Evolutionary conservation across 352 stramenopile species (phyloP).

Genomic region (Pythium volutum): DNA sequence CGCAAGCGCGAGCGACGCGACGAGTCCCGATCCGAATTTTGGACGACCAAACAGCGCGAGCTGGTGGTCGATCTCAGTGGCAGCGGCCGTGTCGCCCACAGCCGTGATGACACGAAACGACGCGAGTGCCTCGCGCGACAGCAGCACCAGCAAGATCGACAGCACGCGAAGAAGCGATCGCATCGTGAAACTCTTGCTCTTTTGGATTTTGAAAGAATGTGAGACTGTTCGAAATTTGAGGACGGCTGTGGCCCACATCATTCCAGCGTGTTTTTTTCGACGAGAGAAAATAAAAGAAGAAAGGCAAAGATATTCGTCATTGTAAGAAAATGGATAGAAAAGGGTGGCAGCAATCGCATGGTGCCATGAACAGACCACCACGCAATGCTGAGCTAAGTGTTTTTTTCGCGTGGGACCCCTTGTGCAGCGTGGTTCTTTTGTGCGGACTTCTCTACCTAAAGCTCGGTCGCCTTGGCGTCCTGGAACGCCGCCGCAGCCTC

Average conservation of each 20-base stretch:
- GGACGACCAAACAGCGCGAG: constrained; percentile 25
- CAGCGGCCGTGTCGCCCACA: neutral
- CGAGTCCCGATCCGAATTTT: constrained; percentile 14
- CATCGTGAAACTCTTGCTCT: neutral
- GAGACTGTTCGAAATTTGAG: neutral
- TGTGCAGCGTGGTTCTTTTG: too few relatives aligned
- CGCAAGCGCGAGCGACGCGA: constrained; percentile 16
- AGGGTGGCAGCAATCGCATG: too few relatives aligned
- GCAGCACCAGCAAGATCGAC: neutral
- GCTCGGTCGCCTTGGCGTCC: constrained; percentile 16
- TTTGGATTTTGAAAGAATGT: neutral
- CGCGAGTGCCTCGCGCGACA: neutral
- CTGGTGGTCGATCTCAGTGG: constrained; percentile 20
- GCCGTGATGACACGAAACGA: constrained; percentile 20
- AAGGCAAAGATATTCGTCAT: neutral
- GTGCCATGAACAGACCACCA: too few relatives aligned
- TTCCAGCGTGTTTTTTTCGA: neutral
- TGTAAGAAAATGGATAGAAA: neutral
- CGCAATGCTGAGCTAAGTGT: too few relatives aligned
- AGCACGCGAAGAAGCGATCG: neutral
- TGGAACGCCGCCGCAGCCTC: constrained; percentile 23
- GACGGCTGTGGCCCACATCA: neutral
- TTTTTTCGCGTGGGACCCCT: too few relatives aligned
- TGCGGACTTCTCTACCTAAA: neutral
- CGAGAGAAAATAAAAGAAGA: constrained; percentile 1